phyloP scores from a whole-genome alignment of 805 yeast species.

The Metschnikowia corniflorae region DNA sequence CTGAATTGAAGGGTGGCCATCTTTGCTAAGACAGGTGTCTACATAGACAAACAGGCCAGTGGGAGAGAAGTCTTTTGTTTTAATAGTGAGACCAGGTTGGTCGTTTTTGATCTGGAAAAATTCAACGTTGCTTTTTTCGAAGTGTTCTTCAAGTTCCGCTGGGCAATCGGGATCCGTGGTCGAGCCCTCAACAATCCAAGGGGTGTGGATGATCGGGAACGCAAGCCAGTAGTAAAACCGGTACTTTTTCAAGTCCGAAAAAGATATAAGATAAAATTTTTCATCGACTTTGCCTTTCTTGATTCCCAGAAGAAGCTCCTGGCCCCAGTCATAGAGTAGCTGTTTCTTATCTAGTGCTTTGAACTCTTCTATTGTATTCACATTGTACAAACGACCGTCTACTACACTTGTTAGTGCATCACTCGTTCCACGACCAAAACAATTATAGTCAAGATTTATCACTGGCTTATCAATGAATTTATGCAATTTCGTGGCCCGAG shows the following conservation, averaged over 20 bases:
- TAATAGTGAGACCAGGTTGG: neutral
- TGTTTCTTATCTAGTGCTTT: slow-evolving; percentile 60
- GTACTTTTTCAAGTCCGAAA: slow-evolving; percentile 86
- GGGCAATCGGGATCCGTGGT: neutral
- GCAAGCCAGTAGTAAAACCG: slow-evolving; percentile 88
- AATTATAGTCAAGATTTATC: slow-evolving; percentile 31
- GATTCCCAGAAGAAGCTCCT: slow-evolving; percentile 14
- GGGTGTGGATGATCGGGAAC: slow-evolving; percentile 59
- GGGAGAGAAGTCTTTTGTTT: neutral
- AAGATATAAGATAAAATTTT: slow-evolving; percentile 47
- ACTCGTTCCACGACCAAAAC: slow-evolving; percentile 22
- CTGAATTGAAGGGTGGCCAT: slow-evolving; percentile 45
- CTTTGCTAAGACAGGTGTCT: slow-evolving; percentile 29
- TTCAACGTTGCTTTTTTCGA: neutral
- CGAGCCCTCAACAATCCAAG: slow-evolving; percentile 37
- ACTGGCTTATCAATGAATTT: slow-evolving; percentile 35
- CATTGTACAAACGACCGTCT: slow-evolving; percentile 46
- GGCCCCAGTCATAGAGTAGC: slow-evolving; percentile 45
- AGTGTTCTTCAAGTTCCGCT: neutral
- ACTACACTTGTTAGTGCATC: slow-evolving; percentile 15
- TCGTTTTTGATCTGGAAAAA: neutral
- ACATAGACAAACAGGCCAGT: slow-evolving; percentile 25
- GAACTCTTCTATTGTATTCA: slow-evolving; percentile 86
- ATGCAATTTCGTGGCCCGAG: slow-evolving; percentile 32
- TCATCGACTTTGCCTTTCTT: slow-evolving; percentile 30